A percentile compares a stretch with the other conserved stretches of the same genome.
phyloP scores from a whole-genome alignment of 2,329 filamentous ascomycete genomes.

The Cucurbitaria berberidis region DNA sequence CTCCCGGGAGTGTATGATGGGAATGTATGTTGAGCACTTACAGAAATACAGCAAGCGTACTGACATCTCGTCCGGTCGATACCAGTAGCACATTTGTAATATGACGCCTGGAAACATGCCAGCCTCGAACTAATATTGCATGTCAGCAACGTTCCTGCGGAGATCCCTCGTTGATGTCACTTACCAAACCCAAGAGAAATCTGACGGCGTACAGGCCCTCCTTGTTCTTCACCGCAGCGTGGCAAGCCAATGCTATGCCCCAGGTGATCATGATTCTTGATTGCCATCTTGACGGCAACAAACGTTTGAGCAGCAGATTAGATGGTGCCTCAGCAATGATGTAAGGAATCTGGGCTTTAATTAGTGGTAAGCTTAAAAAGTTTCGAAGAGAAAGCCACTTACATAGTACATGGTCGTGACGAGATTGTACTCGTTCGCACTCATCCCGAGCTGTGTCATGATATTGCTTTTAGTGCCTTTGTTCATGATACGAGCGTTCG shows the following conservation, averaged over 20 bases:
- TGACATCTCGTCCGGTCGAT: constrained; percentile 76
- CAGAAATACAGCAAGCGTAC: constrained; percentile 74
- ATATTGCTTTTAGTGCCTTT: constrained; percentile 24
- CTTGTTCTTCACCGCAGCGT: constrained; percentile 68
- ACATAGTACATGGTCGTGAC: constrained; percentile 47
- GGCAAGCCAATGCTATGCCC: constrained; percentile 70
- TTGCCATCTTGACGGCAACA: constrained; percentile 43
- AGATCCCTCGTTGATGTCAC: neutral
- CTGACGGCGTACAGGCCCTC: constrained; percentile 57
- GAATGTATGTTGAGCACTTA: neutral
- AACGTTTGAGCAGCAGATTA: constrained; percentile 54
- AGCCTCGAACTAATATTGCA: constrained; percentile 57
- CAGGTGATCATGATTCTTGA: constrained; percentile 72
- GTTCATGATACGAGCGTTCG: constrained; percentile 29
- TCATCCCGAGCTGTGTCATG: constrained; percentile 27
- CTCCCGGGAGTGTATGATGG: no score
- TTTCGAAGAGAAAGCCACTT: constrained; percentile 16
- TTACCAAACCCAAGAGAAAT: constrained; percentile 68
- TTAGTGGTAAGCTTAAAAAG: neutral
- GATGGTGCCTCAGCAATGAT: constrained; percentile 67
- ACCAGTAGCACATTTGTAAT: constrained; percentile 84
- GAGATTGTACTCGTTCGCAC: constrained; percentile 30
- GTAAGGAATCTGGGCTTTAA: constrained; percentile 50
- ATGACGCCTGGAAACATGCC: constrained; percentile 69
- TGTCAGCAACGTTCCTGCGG: neutral